Conservation (phyloP, 345 rosid species). For the Rhodomyrtus tomentosa region DNA sequence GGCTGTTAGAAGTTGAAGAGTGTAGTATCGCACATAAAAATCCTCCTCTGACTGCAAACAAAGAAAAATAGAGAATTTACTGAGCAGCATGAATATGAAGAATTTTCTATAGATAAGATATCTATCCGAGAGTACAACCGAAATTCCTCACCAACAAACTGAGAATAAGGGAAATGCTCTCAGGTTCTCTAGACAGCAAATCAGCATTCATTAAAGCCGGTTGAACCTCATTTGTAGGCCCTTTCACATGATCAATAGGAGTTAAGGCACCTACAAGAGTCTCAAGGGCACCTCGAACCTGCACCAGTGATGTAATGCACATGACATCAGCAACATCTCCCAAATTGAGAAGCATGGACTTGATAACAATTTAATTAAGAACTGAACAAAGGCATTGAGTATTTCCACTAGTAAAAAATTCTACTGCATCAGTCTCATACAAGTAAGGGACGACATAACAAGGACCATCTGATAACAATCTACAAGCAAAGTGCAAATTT, state of each 20-base stretch:
- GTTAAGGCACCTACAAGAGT: conserved; percentile 89
- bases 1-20: conserved; percentile 90
- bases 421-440: not conserved
- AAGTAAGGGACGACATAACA: not conserved
- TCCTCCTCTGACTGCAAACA: conserved; percentile 81
- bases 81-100: not conserved
- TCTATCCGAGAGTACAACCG: not conserved
- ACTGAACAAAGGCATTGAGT: not conserved
- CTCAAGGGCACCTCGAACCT: conserved; percentile 95
- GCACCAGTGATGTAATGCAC: not conserved
- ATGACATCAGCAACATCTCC: not conserved
- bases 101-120: not conserved
- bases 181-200: conserved; percentile 88
- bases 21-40: conserved; percentile 88
- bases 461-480: not conserved
- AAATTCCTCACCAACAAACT: conserved; percentile 71
- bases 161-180: conserved; percentile 83
- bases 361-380: not conserved
- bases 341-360: not conserved
- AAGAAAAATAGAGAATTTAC: not conserved
- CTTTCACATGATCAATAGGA: conserved; percentile 72
- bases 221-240: conserved; percentile 60
- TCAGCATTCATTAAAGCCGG: conserved; percentile 96
- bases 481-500: not conserved
- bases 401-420: not conserved